A percentile compares a stretch with the other conserved stretches of the same genome.
phyloP scores from a whole-genome alignment of 78 protist species.

The Emiliania huxleyi region DNA sequence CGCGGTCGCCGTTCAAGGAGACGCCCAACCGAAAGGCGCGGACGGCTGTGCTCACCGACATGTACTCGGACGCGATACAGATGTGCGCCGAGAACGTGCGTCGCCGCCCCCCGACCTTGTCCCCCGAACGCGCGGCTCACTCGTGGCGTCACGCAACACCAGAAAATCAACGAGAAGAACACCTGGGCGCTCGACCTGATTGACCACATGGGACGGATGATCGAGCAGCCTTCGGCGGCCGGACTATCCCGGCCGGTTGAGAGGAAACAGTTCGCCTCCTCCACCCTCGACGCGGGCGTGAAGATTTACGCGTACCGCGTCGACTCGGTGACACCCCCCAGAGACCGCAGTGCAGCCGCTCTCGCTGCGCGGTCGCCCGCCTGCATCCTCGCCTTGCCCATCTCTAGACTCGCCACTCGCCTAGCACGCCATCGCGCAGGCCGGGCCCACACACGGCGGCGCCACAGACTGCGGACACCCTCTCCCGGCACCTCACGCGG shows the following conservation, averaged over 20 bases:
- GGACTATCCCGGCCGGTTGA: conserved; percentile 63
- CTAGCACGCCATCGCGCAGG: too few relatives aligned
- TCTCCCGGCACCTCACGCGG: too few relatives aligned
- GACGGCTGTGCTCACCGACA: neutral
- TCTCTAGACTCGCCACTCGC: too few relatives aligned
- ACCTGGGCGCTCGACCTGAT: conserved; percentile 84
- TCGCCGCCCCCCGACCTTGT: neutral
- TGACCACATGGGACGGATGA: conserved; percentile 76
- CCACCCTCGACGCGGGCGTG: conserved; percentile 89
- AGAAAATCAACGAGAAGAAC: conserved; percentile 91
- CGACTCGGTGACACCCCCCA: conserved; percentile 90
- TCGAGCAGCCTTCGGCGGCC: conserved; percentile 38
- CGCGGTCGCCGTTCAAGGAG: neutral
- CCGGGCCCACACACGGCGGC: too few relatives aligned
- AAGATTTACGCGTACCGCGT: conserved; percentile 90
- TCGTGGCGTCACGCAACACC: too few relatives aligned
- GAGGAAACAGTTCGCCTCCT: conserved; percentile 81
- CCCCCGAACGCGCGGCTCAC: neutral
- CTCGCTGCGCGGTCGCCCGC: too few relatives aligned
- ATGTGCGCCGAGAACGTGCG: conserved; percentile 32
- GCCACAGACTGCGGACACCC: too few relatives aligned
- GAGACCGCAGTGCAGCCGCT: too few relatives aligned
- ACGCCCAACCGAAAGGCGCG: neutral
- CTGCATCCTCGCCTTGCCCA: too few relatives aligned
- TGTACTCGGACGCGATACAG: conserved; percentile 45